Evolutionary conservation across 345 rosid species (phyloP).

Genomic region (Brassica nigra): DNA sequence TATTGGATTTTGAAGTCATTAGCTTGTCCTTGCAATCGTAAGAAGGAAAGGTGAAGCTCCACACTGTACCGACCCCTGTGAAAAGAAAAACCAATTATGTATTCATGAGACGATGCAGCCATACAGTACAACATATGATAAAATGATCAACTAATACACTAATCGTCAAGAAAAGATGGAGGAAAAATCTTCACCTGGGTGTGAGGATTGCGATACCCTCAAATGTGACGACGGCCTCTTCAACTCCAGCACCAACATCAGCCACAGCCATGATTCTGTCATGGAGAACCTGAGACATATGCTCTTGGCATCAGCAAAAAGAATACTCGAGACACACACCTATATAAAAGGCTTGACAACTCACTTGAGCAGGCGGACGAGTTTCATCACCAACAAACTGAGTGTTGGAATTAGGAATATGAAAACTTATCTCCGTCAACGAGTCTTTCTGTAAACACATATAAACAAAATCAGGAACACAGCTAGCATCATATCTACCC

Average conservation of each 20-base stretch:
- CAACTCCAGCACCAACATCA: constrained; percentile 86
- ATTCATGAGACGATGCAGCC: constrained; percentile 18
- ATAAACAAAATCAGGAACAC: constrained; percentile 10
- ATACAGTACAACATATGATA: background rate
- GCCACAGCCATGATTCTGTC: constrained; percentile 75
- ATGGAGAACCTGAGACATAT: constrained; percentile 63
- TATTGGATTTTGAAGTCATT: constrained; percentile 99
- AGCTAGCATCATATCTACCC: background rate
- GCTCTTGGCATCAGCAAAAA: background rate
- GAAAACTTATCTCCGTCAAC: constrained; percentile 94
- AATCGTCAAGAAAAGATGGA: background rate
- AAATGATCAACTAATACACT: constrained; percentile 3
- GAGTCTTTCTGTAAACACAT: constrained; percentile 74
- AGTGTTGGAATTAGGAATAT: constrained; percentile 83
- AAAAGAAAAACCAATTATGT: constrained; percentile 11
- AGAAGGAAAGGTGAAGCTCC: constrained; percentile 90
- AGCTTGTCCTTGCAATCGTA: constrained; percentile 95
- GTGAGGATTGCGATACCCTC: constrained; percentile 93
- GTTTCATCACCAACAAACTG: constrained; percentile 94
- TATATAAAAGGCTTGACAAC: background rate
- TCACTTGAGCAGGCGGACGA: constrained; percentile 84
- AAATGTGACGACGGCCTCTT: constrained; percentile 89
- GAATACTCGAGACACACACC: background rate
- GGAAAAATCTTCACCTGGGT: constrained; percentile 63
- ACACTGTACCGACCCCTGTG: constrained; percentile 97